Evolutionary conservation across 139 green algal genomes (phyloP), one percentile per base, ranked within the genome.

Genomic region (Haematococcus sp.): DNA sequence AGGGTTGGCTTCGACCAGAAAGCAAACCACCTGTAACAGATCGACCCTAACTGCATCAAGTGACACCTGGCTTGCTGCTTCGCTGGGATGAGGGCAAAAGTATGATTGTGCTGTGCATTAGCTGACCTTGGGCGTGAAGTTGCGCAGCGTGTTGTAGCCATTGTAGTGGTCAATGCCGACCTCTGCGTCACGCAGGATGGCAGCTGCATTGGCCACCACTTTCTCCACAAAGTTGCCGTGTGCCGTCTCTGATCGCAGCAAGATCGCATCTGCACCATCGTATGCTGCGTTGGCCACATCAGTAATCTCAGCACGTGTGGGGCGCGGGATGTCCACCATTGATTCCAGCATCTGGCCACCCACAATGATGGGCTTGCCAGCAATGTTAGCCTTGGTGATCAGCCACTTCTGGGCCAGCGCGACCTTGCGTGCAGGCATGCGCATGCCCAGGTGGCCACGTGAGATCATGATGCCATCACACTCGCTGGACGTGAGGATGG

Each of bases 261-360:
- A 73, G n/a, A 91, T 73, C n/a, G 70, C 79, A 56, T 89, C 83
- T 4, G 77, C 76, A 28, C 84, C 84, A 58, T 91, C 86, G 43
- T 90, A 86, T 71, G 86, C 89, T 3, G 91, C 87, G 70, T 95
- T 95, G 35, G 90, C 90, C 15, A 94, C 84, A 63, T 95, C 90
- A 0, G 91, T 95, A 11, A 92, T 88, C 77, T 95, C 91, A 0
- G 91, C 88, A n/a, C 91, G 83, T 15, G 81, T 89, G 60, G 83
- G 86, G 2, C 78, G 75, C 11, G 83, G 81, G 72, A 79, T 86
- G 65, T 79, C 58, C 1, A 74, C 54, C 74, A 79, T 79, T 52
- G 63, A 74, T 22, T 5, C 40, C 30, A 91, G 71, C 71, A 87
- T 83, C 30, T 91, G 86, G 17, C 76, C 70, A 11, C 75, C 75